Evolutionary conservation across 108 stramenopile genomes (phyloP).

Genomic region (Conticribra weissflogii): DNA sequence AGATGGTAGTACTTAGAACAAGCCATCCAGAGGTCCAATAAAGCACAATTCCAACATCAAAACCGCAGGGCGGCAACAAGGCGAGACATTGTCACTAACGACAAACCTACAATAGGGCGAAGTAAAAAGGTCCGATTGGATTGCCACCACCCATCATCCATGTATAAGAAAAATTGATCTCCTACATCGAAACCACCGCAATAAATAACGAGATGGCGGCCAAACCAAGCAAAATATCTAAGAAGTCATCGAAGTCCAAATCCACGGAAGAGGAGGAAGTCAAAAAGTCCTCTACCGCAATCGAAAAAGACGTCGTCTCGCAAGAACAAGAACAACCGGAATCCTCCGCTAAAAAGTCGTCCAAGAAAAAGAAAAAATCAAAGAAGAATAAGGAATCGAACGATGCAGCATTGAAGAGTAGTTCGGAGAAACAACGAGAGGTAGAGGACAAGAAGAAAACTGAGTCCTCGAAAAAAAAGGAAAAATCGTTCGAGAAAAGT

Average conservation of each 20-base stretch:
- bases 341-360: not conserved
- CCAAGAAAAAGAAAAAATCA: not conserved
- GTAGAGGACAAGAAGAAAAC: no score
- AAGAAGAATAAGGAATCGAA: not conserved
- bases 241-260: not conserved
- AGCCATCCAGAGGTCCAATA: no score
- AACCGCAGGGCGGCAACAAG: no score
- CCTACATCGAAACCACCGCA: not conserved
- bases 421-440: not conserved
- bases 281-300: not conserved
- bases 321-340: not conserved
- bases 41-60: no score
- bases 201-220: constrained; percentile 4
- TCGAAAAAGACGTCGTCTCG: not conserved
- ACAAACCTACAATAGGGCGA: no score
- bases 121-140: no score
- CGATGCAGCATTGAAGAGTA: not conserved
- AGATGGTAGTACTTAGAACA: no score
- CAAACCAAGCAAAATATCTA: constrained; percentile 4
- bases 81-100: no score
- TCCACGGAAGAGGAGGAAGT: not conserved
- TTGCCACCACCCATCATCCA: constrained; percentile 1
- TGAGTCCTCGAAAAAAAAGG: not conserved
- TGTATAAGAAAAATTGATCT: not conserved
- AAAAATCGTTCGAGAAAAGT: not conserved